Percentiles rank a stretch among this genome's conserved stretches.
phyloP scores from a whole-genome alignment of 179 eudicot species.

The Nepenthes alata region DNA sequence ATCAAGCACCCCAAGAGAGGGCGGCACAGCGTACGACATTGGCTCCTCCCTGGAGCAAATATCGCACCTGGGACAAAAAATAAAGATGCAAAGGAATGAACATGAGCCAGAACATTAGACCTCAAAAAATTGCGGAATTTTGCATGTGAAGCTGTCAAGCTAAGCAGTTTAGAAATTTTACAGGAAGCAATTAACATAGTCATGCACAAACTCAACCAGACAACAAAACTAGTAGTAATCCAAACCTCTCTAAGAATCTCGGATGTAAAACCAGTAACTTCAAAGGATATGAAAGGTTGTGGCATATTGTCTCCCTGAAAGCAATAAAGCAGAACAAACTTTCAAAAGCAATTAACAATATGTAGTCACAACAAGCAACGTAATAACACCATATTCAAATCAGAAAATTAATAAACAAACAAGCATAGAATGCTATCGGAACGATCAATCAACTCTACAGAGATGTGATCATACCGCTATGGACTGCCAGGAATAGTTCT shows the following conservation, averaged over 20 bases:
- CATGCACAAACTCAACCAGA: constrained; percentile 9
- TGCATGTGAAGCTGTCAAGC: constrained; percentile 13
- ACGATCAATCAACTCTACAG: too few species aligned
- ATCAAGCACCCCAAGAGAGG: constrained; percentile 57
- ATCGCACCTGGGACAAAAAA: constrained; percentile 98
- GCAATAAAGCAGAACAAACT: constrained; percentile 1
- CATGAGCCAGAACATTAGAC: constrained; percentile 43
- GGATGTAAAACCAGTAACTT: constrained; percentile 67
- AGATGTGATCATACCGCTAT: too few species aligned
- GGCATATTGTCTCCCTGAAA: constrained; percentile 72
- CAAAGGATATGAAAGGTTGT: constrained; percentile 70
- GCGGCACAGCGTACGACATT: constrained; percentile 98
- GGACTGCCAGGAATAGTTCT: too few species aligned
- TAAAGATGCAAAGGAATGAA: constrained; percentile 40
- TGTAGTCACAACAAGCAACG: neutral
- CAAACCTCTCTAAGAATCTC: constrained; percentile 88
- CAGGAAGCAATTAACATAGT: constrained; percentile 13
- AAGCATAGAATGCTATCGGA: too few species aligned
- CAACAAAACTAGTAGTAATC: constrained; percentile 6
- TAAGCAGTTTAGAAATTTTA: constrained; percentile 19
- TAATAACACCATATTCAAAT: neutral
- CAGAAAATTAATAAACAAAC: too few species aligned
- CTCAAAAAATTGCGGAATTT: constrained; percentile 34
- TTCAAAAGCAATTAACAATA: neutral
- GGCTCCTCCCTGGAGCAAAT: constrained; percentile 99